These are phyloP conservation scores for Typha latifolia DNA, from an alignment of 176 grass and related monocot genomes.

Conservation along the genomic window DNA sequence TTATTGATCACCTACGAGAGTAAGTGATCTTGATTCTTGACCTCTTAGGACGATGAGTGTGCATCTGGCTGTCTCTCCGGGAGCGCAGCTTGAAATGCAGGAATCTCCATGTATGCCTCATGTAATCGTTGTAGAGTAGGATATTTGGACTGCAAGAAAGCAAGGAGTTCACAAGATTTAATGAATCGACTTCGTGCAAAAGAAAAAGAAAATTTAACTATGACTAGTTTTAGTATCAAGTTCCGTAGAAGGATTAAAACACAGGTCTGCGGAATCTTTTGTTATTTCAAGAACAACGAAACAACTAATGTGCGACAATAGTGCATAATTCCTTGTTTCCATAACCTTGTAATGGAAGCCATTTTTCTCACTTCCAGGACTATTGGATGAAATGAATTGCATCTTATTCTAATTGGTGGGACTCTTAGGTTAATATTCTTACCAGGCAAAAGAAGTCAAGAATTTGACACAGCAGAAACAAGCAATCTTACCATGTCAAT, in stretches of 20 bases:
- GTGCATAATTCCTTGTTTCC: too few relatives aligned
- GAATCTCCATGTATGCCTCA: conserved; percentile 50
- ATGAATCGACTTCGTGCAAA: neutral
- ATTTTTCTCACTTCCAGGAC: too few relatives aligned
- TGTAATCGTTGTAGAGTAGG: conserved; percentile 46
- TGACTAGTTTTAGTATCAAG: too few relatives aligned
- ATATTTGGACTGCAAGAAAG: conserved; percentile 51
- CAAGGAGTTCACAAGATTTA: neutral
- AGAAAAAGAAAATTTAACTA: neutral
- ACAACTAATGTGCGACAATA: too few relatives aligned
- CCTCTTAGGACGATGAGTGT: conserved; percentile 20
- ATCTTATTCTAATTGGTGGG: neutral
- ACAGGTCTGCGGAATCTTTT: too few relatives aligned
- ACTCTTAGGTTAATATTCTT: neutral
- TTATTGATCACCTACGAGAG: neutral
- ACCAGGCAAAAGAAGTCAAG: neutral
- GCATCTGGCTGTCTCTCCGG: conserved; percentile 69
- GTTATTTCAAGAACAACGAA: too few relatives aligned
- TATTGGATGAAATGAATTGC: neutral
- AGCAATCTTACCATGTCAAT: conserved; percentile 56
- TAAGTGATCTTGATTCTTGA: neutral
- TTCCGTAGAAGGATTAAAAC: too few relatives aligned
- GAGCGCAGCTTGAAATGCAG: conserved; percentile 54
- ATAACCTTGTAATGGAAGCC: too few relatives aligned
- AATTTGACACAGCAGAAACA: conserved; percentile 1